These are phyloP conservation scores for Schizonepeta tenuifolia DNA, from an alignment of 257 asterid genomes.

Conservation along the genomic window DNA sequence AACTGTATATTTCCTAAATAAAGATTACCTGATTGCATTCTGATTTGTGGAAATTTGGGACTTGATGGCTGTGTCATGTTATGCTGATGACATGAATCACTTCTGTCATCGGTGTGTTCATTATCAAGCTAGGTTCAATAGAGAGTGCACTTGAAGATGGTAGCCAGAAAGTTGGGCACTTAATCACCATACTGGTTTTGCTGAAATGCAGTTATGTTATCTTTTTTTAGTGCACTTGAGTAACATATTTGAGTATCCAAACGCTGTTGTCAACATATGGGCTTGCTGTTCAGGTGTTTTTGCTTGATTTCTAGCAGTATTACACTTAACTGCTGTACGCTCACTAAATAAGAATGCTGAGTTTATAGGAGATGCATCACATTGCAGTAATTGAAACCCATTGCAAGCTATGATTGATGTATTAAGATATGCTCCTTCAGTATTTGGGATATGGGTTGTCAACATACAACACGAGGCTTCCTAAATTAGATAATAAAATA, in stretches of 20 bases:
- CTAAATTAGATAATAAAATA: background rate
- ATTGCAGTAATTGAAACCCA: background rate
- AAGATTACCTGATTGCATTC: slow-evolving; percentile 10
- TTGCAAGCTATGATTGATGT: background rate
- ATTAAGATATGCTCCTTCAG: background rate
- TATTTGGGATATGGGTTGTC: slow-evolving; percentile 9
- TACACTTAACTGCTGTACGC: background rate
- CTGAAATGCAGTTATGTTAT: background rate
- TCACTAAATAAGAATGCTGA: slow-evolving; percentile 1
- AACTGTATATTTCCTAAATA: slow-evolving; percentile 6
- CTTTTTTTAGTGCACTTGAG: background rate
- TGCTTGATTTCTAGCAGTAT: slow-evolving; percentile 4
- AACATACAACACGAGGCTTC: background rate
- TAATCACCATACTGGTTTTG: background rate
- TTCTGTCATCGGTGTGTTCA: background rate
- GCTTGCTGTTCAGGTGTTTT: background rate
- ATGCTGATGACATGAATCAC: background rate
- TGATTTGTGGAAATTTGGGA: background rate
- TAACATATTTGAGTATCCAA: background rate
- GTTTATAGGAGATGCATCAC: background rate
- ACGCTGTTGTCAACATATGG: background rate
- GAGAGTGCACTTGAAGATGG: background rate
- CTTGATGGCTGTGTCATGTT: background rate
- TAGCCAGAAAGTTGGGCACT: background rate
- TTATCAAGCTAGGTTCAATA: background rate